Base-by-base conservation (phyloP, 208 protist genomes). In the Wallacemonas rigidus region DNA sequence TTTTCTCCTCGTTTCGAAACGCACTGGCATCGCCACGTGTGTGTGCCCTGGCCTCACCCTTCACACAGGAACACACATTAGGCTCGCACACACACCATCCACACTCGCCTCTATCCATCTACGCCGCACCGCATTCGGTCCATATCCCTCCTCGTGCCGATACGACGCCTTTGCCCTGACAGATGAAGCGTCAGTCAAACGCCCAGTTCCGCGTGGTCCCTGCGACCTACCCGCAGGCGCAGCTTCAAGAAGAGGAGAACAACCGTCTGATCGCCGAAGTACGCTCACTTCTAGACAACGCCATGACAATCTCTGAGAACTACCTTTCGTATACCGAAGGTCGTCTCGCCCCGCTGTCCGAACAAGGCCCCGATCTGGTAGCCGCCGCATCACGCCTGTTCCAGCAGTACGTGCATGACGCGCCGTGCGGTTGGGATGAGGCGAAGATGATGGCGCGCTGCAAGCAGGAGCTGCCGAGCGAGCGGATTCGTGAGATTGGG, bases 391-490 rank as follows among this genome's bases (percentile, higher is more conserved):
- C 17, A 11, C 81, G 88, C 71, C 54, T 92, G 57, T 74, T 70
- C 14, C 71, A 74, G n/a, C 71, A 74, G 53, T 95, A 95, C 82
- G 74, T 62, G 51, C 84, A 91, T 64, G 84, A 91, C 57, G 77
- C 81, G 3, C 84, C 90, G 17, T 88, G 83, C 50, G 87, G 88
- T 26, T 95, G 90, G 90, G 75, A 69, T n/a, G 90, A 95, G 74
- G 75, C 80, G 26, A 81, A 76, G 38, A 54, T 89, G 15, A 83
- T 95, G 82, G 50, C 77, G 47, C 83, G 83, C 77, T 93, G 87
- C 62, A 72, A 81, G 43, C 90, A 95, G 75, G 62, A 70, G 38
- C 67, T 93, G 6, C 79, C 86, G 4, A 70, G 74, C 36, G 79
- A 77, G 11, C 62, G 79, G 45, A 82, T 95, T 39, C 70, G 67